These are phyloP conservation scores for Cladosporium velox DNA, from an alignment of 2,329 filamentous ascomycete genomes.

Conservation along the genomic window DNA sequence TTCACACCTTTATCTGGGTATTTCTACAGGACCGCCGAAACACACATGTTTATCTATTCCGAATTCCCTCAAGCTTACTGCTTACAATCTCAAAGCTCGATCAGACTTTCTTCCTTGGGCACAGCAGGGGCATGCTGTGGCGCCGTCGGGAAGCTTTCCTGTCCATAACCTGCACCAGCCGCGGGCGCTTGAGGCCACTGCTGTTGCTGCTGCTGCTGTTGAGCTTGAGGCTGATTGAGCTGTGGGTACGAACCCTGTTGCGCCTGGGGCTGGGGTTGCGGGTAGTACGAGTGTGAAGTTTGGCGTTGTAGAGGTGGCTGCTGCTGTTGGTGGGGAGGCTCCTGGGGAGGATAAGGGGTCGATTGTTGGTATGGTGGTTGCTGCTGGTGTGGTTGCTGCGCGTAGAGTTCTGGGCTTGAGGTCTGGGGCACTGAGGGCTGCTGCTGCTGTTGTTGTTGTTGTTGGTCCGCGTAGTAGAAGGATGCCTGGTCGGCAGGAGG, in stretches of 20 bases:
- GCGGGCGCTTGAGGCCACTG: constrained; percentile 39
- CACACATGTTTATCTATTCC: background rate
- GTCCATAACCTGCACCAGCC: constrained; percentile 36
- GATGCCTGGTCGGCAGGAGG: constrained; percentile 53
- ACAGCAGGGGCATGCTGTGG: constrained; percentile 37
- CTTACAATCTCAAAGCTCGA: constrained; percentile 33
- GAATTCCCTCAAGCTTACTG: background rate
- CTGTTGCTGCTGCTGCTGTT: constrained; percentile 23
- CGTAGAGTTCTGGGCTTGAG: constrained; percentile 36
- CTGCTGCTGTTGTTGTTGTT: constrained; percentile 28
- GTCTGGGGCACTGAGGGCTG: constrained; percentile 28
- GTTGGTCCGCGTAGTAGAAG: constrained; percentile 59
- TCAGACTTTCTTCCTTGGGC: constrained; percentile 41
- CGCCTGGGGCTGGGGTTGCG: constrained; percentile 22
- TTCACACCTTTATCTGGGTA: background rate
- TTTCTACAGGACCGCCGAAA: background rate
- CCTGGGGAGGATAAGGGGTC: constrained; percentile 29
- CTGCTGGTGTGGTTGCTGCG: constrained; percentile 38
- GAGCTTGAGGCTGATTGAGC: constrained; percentile 17
- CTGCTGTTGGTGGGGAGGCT: constrained; percentile 25
- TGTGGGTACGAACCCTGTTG: constrained; percentile 6
- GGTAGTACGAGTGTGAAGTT: constrained; percentile 28
- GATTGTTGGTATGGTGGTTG: constrained; percentile 27
- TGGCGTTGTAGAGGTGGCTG: constrained; percentile 27
- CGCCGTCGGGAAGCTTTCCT: constrained; percentile 38